phyloP scores from a whole-genome alignment of 176 grass and related monocot species.

The Zoysia pacifica region DNA sequence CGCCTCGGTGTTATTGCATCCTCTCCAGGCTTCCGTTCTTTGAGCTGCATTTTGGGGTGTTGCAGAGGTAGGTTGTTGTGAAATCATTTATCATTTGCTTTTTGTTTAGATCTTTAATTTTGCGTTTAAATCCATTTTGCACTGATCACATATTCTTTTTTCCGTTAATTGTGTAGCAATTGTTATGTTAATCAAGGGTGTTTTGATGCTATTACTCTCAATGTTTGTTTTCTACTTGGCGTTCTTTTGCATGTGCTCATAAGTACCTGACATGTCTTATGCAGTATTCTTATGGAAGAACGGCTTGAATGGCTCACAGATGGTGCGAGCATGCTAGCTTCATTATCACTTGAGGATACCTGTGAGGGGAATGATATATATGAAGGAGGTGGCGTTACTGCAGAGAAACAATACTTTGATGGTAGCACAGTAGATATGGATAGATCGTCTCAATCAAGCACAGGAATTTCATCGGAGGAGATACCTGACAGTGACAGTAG shows the following conservation, averaged over 20 bases:
- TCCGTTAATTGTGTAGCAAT: slow-evolving; percentile 31
- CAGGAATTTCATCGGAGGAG: slow-evolving; percentile 43
- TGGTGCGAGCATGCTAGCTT: slow-evolving; percentile 75
- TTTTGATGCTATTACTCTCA: slow-evolving; percentile 30
- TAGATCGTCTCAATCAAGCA: slow-evolving; percentile 51
- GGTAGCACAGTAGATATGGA: slow-evolving; percentile 37
- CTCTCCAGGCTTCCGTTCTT: slow-evolving; percentile 94
- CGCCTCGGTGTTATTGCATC: slow-evolving; percentile 94
- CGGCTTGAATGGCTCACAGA: slow-evolving; percentile 87
- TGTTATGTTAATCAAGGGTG: neutral
- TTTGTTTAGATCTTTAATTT: neutral
- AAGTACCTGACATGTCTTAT: slow-evolving; percentile 40
- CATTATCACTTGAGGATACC: slow-evolving; percentile 63
- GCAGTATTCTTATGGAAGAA: slow-evolving; percentile 90
- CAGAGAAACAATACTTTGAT: slow-evolving; percentile 40
- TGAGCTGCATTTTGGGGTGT: slow-evolving; percentile 91
- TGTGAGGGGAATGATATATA: slow-evolving; percentile 52
- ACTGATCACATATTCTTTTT: neutral
- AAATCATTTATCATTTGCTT: neutral
- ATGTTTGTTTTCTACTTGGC: slow-evolving; percentile 30
- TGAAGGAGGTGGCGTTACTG: slow-evolving; percentile 46
- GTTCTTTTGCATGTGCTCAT: slow-evolving; percentile 29
- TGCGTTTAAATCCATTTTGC: slow-evolving; percentile 2
- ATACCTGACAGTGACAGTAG: slow-evolving; percentile 36
- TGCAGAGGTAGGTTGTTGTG: slow-evolving; percentile 70